Conservation (phyloP, 441 rosid species). For the Bruguiera hainesii region DNA sequence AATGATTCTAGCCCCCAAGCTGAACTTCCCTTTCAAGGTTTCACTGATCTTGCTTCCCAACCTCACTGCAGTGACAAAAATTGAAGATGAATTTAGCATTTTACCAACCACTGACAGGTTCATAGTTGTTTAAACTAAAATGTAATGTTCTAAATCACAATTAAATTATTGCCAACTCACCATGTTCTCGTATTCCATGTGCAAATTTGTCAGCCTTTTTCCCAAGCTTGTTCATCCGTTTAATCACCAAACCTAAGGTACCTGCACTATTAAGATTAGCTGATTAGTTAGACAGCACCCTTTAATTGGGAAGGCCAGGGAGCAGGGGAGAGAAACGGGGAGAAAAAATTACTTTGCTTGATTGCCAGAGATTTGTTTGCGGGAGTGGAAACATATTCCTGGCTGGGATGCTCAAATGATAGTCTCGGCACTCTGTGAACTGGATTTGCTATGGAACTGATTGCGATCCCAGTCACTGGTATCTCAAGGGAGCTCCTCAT, state of each 20-base stretch:
- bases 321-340: not conserved
- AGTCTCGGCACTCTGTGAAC: slow-evolving; percentile 28
- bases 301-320: not conserved
- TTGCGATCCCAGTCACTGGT: slow-evolving; percentile 34
- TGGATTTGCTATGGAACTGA: slow-evolving; percentile 16
- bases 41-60: slow-evolving; percentile 51
- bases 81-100: not conserved
- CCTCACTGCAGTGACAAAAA: slow-evolving; percentile 33
- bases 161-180: slow-evolving; percentile 18
- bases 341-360: slow-evolving; percentile 21
- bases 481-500: slow-evolving; percentile 31
- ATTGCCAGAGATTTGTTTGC: slow-evolving; percentile 30
- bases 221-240: slow-evolving; percentile 42
- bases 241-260: slow-evolving; percentile 29
- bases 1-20: slow-evolving; percentile 59
- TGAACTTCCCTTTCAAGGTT: slow-evolving; percentile 60
- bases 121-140: not conserved
- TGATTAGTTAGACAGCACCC: not conserved
- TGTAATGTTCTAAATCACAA: not conserved
- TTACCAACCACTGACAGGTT: not conserved
- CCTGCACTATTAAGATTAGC: slow-evolving; percentile 21
- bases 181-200: slow-evolving; percentile 44
- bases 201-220: slow-evolving; percentile 53
- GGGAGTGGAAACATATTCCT: slow-evolving; percentile 28
- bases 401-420: slow-evolving; percentile 22